A percentile compares a stretch with the other conserved stretches of the same genome.
Evolutionary conservation across 805 yeast genomes (phyloP).

Genomic region (Kodamaea restingae): DNA sequence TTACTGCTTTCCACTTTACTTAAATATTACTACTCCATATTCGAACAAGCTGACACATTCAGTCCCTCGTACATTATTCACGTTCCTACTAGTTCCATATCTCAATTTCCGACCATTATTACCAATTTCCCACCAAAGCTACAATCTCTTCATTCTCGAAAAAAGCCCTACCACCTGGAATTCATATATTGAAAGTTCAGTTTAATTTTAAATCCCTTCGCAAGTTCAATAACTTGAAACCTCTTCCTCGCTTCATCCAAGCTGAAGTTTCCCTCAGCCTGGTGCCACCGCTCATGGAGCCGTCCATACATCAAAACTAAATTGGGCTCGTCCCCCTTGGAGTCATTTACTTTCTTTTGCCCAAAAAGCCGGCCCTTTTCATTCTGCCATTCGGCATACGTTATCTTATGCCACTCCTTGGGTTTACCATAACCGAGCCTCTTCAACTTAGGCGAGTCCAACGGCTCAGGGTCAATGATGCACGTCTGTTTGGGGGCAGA

Average conservation of each 20-base stretch:
- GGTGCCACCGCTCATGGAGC: constrained; percentile 12
- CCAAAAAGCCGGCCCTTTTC: constrained; percentile 12
- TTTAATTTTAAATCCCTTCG: neutral
- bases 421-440: constrained; percentile 15
- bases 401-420: constrained; percentile 12
- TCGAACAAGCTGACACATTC: too few relatives aligned
- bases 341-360: constrained; percentile 9
- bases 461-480: constrained; percentile 23
- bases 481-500: constrained; percentile 20
- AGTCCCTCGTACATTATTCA: too few relatives aligned
- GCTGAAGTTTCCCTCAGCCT: constrained; percentile 13
- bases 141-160: too few relatives aligned
- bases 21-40: too few relatives aligned
- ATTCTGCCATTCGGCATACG: constrained; percentile 10
- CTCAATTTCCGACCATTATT: too few relatives aligned
- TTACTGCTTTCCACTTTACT: too few relatives aligned
- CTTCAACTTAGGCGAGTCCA: constrained; percentile 22
- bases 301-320: constrained; percentile 11
- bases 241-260: constrained; percentile 20
- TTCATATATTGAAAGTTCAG: too few relatives aligned
- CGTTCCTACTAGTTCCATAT: too few relatives aligned
- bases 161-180: too few relatives aligned
- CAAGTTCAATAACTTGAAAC: constrained; percentile 18
- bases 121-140: too few relatives aligned
- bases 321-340: constrained; percentile 11